Evolutionary conservation across 495 filamentous ascomycete species (phyloP).

Genomic region (Cladorrhinum samala): DNA sequence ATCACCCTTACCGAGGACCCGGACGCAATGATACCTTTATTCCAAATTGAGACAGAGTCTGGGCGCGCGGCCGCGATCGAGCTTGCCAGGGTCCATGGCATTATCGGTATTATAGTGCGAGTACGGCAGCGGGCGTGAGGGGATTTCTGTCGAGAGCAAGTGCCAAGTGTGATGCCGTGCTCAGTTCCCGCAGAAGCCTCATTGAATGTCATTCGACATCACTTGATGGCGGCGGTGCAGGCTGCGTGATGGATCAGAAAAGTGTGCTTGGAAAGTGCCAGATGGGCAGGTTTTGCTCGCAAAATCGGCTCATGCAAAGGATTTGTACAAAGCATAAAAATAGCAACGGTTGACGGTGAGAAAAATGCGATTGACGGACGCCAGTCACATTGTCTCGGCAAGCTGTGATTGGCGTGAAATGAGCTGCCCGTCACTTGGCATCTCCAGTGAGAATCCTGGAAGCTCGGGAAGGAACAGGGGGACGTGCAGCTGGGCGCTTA

Average conservation of each 20-base stretch:
- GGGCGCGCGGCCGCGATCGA: too few relatives aligned
- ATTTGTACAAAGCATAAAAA: not conserved
- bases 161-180: not conserved
- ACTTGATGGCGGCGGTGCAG: not conserved
- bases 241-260: too few relatives aligned
- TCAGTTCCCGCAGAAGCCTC: not conserved
- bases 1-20: not conserved
- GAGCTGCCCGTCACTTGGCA: too few relatives aligned
- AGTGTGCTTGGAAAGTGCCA: not conserved
- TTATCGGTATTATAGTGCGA: too few relatives aligned
- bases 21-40: not conserved
- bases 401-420: too few relatives aligned
- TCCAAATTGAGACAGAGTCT: not conserved
- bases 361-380: not conserved
- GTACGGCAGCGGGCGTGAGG: not conserved
- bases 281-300: not conserved
- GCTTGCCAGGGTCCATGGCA: too few relatives aligned
- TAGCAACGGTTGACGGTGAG: not conserved
- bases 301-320: not conserved
- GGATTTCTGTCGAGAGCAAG: not conserved
- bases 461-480: not conserved
- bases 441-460: slow-evolving; percentile 5
- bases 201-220: not conserved
- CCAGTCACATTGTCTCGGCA: slow-evolving; percentile 7
- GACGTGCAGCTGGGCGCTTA: slow-evolving; percentile 14